phyloP scores from a whole-genome alignment of 1,284 basidiomycete species.

The Bondarzewia mesenterica region DNA sequence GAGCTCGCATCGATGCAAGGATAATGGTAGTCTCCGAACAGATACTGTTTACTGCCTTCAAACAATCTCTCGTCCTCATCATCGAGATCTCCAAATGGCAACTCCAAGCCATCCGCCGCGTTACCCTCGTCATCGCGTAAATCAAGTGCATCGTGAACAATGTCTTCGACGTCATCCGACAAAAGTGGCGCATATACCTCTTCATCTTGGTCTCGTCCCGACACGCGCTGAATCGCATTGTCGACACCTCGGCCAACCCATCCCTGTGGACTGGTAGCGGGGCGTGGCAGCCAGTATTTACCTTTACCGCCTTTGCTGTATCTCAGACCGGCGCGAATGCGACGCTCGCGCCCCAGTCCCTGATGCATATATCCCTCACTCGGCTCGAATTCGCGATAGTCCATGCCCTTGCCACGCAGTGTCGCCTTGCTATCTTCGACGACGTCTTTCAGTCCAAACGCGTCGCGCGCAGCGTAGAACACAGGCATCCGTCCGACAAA shows the following conservation, averaged over 20 bases:
- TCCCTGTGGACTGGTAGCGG: slow-evolving; percentile 29
- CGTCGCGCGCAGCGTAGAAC: slow-evolving; percentile 81
- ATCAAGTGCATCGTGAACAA: slow-evolving; percentile 60
- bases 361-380: slow-evolving; percentile 90
- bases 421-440: slow-evolving; percentile 82
- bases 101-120: slow-evolving; percentile 48
- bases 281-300: slow-evolving; percentile 87
- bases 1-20: slow-evolving; percentile 83
- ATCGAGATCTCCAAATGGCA: slow-evolving; percentile 59
- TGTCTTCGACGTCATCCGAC: slow-evolving; percentile 52
- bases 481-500: slow-evolving; percentile 86
- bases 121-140: slow-evolving; percentile 32
- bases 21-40: slow-evolving; percentile 92
- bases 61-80: slow-evolving; percentile 67
- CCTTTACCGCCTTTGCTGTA: slow-evolving; percentile 83
- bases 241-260: slow-evolving; percentile 27
- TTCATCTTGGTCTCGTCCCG: slow-evolving; percentile 38
- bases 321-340: slow-evolving; percentile 84
- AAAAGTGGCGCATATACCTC: slow-evolving; percentile 77
- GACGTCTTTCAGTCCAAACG: slow-evolving; percentile 83
- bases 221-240: slow-evolving; percentile 15
- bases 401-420: slow-evolving; percentile 83
- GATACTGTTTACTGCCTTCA: slow-evolving; percentile 57
- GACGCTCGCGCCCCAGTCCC: slow-evolving; percentile 71
- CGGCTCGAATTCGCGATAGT: slow-evolving; percentile 93